These are phyloP conservation scores for Lachancea mirantina DNA, from an alignment of 805 yeast genomes.

Conservation along the genomic window DNA sequence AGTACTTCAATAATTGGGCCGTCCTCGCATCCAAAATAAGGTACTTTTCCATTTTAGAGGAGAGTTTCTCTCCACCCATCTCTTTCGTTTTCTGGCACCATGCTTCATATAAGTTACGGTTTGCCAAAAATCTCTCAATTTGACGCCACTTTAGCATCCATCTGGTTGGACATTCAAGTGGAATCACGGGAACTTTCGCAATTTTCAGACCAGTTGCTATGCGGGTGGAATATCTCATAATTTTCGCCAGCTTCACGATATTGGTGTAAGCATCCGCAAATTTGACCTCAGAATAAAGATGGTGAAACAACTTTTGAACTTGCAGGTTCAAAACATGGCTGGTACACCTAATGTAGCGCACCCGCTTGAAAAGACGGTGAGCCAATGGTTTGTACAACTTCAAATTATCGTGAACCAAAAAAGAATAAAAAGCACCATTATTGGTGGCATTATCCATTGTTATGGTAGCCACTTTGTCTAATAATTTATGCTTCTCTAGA, in stretches of 20 bases:
- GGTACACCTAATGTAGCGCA: background rate
- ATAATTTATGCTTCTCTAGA: conserved; percentile 1
- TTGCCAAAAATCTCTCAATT: conserved; percentile 4
- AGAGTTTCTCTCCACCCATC: background rate
- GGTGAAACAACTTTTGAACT: background rate
- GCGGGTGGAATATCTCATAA: conserved; percentile 1
- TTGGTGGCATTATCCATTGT: conserved; percentile 4
- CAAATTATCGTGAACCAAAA: conserved; percentile 1
- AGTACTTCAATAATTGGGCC: conserved; percentile 3
- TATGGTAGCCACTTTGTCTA: conserved; percentile 3
- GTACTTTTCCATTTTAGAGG: background rate
- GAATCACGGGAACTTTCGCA: conserved; percentile 3
- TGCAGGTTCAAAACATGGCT: conserved; percentile 3
- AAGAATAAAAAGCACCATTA: background rate
- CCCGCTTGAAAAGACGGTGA: background rate
- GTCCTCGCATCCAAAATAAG: background rate
- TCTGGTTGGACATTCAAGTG: conserved; percentile 5
- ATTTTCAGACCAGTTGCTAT: conserved; percentile 1
- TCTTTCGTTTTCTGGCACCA: conserved; percentile 1
- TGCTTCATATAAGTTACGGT: background rate
- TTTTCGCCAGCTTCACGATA: conserved; percentile 2
- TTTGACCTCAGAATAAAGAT: background rate
- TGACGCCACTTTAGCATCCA: conserved; percentile 8
- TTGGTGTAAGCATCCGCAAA: conserved; percentile 1
- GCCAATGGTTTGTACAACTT: background rate